These are phyloP conservation scores for Penicillium goetzii DNA, from an alignment of 495 filamentous ascomycete species.

Conservation along the genomic window DNA sequence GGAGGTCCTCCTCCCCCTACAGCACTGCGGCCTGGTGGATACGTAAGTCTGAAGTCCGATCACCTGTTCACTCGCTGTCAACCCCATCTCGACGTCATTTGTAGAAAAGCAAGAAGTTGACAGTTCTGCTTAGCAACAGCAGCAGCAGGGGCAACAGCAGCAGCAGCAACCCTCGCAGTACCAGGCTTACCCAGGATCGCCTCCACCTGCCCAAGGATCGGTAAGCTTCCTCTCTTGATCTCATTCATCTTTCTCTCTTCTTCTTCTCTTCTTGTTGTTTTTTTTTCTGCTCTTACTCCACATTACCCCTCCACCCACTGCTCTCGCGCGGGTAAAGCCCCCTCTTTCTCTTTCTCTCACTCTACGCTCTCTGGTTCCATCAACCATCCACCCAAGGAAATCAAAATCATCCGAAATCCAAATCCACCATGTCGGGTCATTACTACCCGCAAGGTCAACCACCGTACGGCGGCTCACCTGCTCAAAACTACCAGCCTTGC, in stretches of 20 bases:
- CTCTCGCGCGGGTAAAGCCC: not conserved
- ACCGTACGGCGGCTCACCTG: constrained; percentile 44
- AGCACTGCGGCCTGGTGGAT: constrained; percentile 44
- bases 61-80: constrained; percentile 15
- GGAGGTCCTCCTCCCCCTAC: constrained; percentile 50
- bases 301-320: not conserved
- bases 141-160: constrained; percentile 20
- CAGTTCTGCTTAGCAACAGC: not conserved
- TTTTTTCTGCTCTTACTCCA: constrained; percentile 5
- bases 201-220: constrained; percentile 40
- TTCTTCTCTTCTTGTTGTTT: not conserved
- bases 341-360: constrained; percentile 19
- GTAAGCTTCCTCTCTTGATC: constrained; percentile 37
- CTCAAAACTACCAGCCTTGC: constrained; percentile 45
- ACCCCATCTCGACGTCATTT: constrained; percentile 31
- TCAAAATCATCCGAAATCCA: constrained; percentile 1
- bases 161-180: constrained; percentile 36
- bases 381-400: not conserved
- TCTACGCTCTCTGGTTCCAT: not conserved
- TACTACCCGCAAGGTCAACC: constrained; percentile 45
- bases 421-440: constrained; percentile 44
- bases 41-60: constrained; percentile 36
- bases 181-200: constrained; percentile 48
- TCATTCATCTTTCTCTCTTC: constrained; percentile 9
- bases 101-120: constrained; percentile 4